A percentile compares a stretch with the other conserved stretches of the same genome.
These are phyloP conservation scores for Rhodotorula graminis DNA, from an alignment of 768 basidiomycete genomes.

Conservation along the genomic window DNA sequence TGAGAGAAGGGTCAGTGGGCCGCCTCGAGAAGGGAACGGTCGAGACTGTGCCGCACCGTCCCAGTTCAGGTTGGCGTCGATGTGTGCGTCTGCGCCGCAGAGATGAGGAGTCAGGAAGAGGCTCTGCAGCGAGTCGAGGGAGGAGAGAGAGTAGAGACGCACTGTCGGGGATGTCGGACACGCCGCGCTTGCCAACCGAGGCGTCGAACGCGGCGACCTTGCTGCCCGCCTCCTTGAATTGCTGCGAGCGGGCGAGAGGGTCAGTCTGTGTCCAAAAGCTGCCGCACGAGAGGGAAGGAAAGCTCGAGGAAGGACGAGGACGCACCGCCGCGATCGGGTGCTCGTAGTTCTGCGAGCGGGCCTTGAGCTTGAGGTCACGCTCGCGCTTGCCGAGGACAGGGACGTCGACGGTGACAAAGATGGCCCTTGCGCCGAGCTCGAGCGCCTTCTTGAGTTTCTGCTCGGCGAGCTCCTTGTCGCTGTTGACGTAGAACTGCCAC, in stretches of 20 bases:
- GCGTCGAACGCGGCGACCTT: background rate
- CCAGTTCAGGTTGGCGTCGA: conserved; percentile 14
- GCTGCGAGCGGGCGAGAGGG: background rate
- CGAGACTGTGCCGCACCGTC: background rate
- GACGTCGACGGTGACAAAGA: conserved; percentile 46
- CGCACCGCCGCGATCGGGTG: conserved; percentile 16
- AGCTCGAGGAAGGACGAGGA: background rate
- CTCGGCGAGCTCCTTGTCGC: conserved; percentile 33
- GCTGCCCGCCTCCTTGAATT: conserved; percentile 16
- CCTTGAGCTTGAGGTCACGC: conserved; percentile 32
- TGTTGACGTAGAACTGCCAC: conserved; percentile 13
- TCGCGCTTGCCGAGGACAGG: conserved; percentile 38
- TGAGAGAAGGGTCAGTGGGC: background rate
- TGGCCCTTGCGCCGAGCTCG: conserved; percentile 38
- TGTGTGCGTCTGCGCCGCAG: conserved; percentile 2
- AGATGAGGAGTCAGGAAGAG: background rate
- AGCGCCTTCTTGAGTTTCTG: conserved; percentile 44
- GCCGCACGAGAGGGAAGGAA: too few relatives aligned
- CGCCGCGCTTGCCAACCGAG: conserved; percentile 2
- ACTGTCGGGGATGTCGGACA: conserved; percentile 16
- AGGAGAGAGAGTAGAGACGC: background rate
- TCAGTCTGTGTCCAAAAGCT: too few relatives aligned
- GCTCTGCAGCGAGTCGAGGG: background rate
- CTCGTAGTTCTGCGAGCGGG: conserved; percentile 14
- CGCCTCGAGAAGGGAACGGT: background rate